Evolutionary conservation across 768 basidiomycete species (phyloP), one percentile per base, ranked within the genome.

Genomic region (Hydnum rufescens): DNA sequence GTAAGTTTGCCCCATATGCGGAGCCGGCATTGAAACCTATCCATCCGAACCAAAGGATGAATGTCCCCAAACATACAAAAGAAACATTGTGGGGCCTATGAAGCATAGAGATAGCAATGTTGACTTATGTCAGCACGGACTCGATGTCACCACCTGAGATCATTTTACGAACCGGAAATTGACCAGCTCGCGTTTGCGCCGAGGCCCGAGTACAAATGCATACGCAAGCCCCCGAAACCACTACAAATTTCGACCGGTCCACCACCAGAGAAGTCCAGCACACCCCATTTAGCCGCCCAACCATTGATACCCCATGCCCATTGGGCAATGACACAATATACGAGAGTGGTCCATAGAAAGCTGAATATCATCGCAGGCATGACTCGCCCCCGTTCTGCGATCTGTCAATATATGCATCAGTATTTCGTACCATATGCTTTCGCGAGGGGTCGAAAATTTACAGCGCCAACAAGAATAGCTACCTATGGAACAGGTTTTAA

Each of bases 1-100:
- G 79, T 36, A 92, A 70, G 66, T 90, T 90, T 32, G 86, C 85
- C 28, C 82, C 82, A 58, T 86, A 84, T 2, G 86, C 82, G 53
- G 80, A 83, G 25, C 88, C 88, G 47, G 83, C 88, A 66, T 90
- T 92, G 71, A 89, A 88, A n/a, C 82, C 62, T 42, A 68, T 86
- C 71, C 70, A 69, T 25, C 86, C 85, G 62, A 90, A 82, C 83
- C 82, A 88, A 51, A 88, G 76, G 57, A 89, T 73, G 58, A 78
- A 82, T 5, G 83, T 89, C 57, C 88, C 87, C 52, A 90, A 72
- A 58, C 74, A 75, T 59, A 90, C 82, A 63, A 83, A 68, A 30
- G 82, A 77, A 22, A 88, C 85, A 63, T 88, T 87, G 66, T 92
- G 85, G 4, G 88, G 87, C 55, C 36, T 39, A 22, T 39, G 36